A percentile compares a stretch with the other conserved stretches of the same genome.
phyloP scores from a whole-genome alignment of 2,329 filamentous ascomycete genomes.

The Neophaeococcomyces aloes region DNA sequence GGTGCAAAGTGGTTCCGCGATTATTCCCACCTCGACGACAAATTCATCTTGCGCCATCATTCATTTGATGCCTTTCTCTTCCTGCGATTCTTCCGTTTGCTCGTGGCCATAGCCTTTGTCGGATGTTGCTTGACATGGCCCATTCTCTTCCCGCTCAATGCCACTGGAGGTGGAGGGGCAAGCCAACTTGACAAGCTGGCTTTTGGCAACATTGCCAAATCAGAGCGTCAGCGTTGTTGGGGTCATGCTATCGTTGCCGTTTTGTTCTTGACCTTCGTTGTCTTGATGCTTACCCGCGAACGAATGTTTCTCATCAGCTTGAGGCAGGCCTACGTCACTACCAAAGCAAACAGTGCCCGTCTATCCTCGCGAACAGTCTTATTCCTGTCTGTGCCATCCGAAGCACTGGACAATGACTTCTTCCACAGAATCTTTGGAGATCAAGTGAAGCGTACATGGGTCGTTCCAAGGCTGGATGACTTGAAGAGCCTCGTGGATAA shows the following conservation, averaged over 20 bases:
- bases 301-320: constrained; percentile 84
- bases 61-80: constrained; percentile 89
- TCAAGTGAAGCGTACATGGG: constrained; percentile 67
- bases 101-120: constrained; percentile 66
- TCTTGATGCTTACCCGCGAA: constrained; percentile 78
- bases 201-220: constrained; percentile 61
- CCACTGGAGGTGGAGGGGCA: constrained; percentile 61
- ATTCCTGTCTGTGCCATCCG: constrained; percentile 69
- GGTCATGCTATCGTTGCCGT: constrained; percentile 69
- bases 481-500: constrained; percentile 70
- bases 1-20: constrained; percentile 21
- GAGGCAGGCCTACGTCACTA: constrained; percentile 80
- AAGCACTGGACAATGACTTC: constrained; percentile 63
- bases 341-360: constrained; percentile 68
- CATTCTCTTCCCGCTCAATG: constrained; percentile 78
- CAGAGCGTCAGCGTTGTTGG: constrained; percentile 61
- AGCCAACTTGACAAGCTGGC: constrained; percentile 67
- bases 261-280: constrained; percentile 69
- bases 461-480: constrained; percentile 65
- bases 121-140: constrained; percentile 82
- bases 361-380: constrained; percentile 83
- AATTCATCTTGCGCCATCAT: constrained; percentile 77
- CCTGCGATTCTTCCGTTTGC: constrained; percentile 72
- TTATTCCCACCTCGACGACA: constrained; percentile 53
- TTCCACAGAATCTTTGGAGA: constrained; percentile 69